Percentiles rank a stretch among this genome's conserved stretches.
Conservation (phyloP, 202 grass and related monocot genomes). For the Elaeis oleifera region DNA sequence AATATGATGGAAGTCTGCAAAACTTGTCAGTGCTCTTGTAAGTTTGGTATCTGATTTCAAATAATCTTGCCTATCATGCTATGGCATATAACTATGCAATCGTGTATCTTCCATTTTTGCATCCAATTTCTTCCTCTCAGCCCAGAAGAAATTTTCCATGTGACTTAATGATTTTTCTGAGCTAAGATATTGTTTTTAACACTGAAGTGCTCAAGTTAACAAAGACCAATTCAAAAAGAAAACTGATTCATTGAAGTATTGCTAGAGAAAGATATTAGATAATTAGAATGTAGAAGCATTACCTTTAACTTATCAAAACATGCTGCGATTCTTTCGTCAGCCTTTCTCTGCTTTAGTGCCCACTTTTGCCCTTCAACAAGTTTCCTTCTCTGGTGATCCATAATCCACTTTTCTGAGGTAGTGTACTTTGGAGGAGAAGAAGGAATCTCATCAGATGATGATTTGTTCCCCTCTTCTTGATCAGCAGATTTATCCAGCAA, state of each 20-base stretch:
- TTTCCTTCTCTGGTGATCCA: conserved; percentile 76
- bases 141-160: too few species aligned
- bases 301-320: conserved; percentile 87
- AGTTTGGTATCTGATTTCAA: too few species aligned
- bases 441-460: conserved; percentile 47
- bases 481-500: conserved; percentile 47
- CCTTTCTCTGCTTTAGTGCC: conserved; percentile 48
- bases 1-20: too few species aligned
- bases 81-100: too few species aligned
- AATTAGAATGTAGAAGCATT: not conserved
- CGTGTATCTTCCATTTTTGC: too few species aligned
- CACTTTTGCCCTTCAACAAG: conserved; percentile 53
- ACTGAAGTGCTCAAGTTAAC: too few species aligned
- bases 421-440: conserved; percentile 75
- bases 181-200: too few species aligned
- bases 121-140: too few species aligned
- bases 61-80: too few species aligned
- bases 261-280: conserved; percentile 5
- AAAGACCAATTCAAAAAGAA: too few species aligned
- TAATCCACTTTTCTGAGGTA: conserved; percentile 81
- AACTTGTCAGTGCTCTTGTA: too few species aligned
- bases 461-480: conserved; percentile 51
- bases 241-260: not conserved
- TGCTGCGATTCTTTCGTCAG: conserved; percentile 48
- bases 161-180: too few species aligned